Percentiles rank a stretch among this genome's conserved stretches.
phyloP scores from a whole-genome alignment of 1,139 yeast genomes.

The Taphrina pruni region DNA sequence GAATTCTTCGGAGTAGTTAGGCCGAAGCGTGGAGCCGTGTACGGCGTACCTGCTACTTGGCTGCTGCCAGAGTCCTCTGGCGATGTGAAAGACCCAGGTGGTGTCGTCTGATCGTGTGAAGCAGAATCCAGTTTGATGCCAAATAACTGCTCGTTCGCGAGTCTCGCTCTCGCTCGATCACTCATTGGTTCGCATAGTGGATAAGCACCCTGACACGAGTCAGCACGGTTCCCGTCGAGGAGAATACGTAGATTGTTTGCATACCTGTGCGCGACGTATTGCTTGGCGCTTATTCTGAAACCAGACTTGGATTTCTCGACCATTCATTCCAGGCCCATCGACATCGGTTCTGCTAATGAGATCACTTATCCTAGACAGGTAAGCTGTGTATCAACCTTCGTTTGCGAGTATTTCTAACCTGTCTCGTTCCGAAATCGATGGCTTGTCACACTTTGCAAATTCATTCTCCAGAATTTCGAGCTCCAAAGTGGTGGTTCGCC shows the following conservation, averaged over 20 bases:
- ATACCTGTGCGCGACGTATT: constrained; percentile 54
- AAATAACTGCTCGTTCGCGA: constrained; percentile 27
- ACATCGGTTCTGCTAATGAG: constrained; percentile 16
- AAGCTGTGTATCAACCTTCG: constrained; percentile 64
- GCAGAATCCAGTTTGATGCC: constrained; percentile 22
- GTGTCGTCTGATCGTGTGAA: constrained; percentile 17
- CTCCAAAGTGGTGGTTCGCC: constrained; percentile 92
- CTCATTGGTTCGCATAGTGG: constrained; percentile 25
- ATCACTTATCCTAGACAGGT: constrained; percentile 23
- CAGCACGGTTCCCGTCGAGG: background rate
- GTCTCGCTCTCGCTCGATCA: constrained; percentile 12
- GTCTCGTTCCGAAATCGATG: constrained; percentile 83
- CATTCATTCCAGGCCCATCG: constrained; percentile 37
- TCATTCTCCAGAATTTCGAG: constrained; percentile 78
- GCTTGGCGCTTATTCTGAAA: constrained; percentile 94
- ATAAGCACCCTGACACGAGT: constrained; percentile 17
- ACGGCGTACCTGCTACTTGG: constrained; percentile 5
- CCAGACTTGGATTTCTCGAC: constrained; percentile 63
- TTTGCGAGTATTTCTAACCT: constrained; percentile 77
- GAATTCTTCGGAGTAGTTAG: constrained; percentile 17
- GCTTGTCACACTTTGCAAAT: constrained; percentile 77
- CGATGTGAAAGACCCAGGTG: constrained; percentile 23
- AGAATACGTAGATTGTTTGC: background rate
- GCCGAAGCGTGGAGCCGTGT: constrained; percentile 2
- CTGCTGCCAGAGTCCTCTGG: constrained; percentile 30